Conservation (phyloP, 2,329 filamentous ascomycete genomes). For the Aaosphaeria arxii region DNA sequence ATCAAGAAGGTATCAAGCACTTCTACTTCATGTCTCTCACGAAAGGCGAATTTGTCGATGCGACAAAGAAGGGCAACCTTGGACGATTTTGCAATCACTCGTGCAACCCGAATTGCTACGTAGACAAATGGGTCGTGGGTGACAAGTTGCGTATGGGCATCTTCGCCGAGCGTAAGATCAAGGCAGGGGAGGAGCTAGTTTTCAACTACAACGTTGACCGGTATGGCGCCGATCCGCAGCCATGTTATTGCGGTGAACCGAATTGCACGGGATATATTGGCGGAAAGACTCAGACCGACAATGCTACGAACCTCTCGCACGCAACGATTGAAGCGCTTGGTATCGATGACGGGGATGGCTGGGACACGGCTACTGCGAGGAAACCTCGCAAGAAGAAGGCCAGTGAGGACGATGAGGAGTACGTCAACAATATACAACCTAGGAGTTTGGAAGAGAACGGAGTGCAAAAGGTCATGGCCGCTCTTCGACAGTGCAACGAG, state of each 20-base stretch:
- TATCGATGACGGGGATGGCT: conserved; percentile 87
- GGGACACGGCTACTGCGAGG: conserved; percentile 87
- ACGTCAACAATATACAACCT: conserved; percentile 83
- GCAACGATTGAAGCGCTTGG: conserved; percentile 92
- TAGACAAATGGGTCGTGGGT: conserved; percentile 98
- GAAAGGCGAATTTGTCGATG: conserved; percentile 95
- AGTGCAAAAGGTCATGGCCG: conserved; percentile 92
- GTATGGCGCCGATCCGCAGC: conserved; percentile 94
- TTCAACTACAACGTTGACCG: conserved; percentile 99
- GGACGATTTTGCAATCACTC: conserved; percentile 99
- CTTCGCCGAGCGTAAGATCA: conserved; percentile 82
- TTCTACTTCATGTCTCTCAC: conserved; percentile 99
- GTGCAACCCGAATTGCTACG: conserved; percentile 97
- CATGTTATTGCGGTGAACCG: conserved; percentile 90
- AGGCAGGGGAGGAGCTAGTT: conserved; percentile 87
- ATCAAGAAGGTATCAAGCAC: conserved; percentile 95
- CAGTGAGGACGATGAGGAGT: conserved; percentile 90
- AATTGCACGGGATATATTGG: conserved; percentile 97
- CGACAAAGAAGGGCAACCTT: conserved; percentile 93
- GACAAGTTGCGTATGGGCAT: conserved; percentile 99
- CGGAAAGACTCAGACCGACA: conserved; percentile 95
- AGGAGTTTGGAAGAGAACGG: conserved; percentile 76
- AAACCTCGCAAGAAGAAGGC: conserved; percentile 90
- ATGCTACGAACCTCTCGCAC: conserved; percentile 84
- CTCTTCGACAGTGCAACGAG: conserved; percentile 96